These are phyloP conservation scores for Picea glauca DNA, from an alignment of 75 land plant species.

Conservation along the genomic window DNA sequence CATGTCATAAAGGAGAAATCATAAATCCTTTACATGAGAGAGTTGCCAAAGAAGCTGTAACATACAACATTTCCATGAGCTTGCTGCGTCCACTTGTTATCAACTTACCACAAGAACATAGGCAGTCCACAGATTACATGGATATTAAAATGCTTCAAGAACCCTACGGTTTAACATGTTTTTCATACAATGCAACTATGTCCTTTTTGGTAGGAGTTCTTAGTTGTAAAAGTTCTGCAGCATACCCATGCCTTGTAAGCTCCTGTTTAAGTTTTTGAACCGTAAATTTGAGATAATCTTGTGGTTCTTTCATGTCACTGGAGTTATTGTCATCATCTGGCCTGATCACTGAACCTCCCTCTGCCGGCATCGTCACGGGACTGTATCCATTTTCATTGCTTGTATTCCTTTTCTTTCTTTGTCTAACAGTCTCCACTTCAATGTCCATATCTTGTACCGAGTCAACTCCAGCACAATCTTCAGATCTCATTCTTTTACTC, in stretches of 20 bases:
- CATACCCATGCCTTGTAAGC: slow-evolving; percentile 78
- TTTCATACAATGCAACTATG: slow-evolving; percentile 68
- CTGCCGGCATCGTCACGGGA: slow-evolving; percentile 28
- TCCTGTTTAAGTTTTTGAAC: slow-evolving; percentile 75
- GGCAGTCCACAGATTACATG: background rate
- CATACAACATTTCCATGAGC: background rate
- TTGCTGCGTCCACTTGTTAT: background rate
- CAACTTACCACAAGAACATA: background rate
- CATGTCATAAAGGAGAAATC: background rate
- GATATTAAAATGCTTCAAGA: background rate
- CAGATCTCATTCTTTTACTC: slow-evolving; percentile 58
- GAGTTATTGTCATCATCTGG: slow-evolving; percentile 28
- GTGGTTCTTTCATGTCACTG: slow-evolving; percentile 24
- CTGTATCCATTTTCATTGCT: slow-evolving; percentile 57
- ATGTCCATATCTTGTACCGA: slow-evolving; percentile 61
- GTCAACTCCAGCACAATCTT: slow-evolving; percentile 52
- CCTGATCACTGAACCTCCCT: slow-evolving; percentile 53
- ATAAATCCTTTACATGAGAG: background rate
- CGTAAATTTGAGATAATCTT: slow-evolving; percentile 79
- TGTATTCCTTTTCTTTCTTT: slow-evolving; percentile 28
- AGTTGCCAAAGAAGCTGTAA: background rate
- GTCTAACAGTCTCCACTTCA: slow-evolving; percentile 26
- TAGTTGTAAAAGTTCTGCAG: slow-evolving; percentile 61
- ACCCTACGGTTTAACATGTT: slow-evolving; percentile 19
- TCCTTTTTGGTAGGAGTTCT: slow-evolving; percentile 79